Conservation (phyloP, 768 basidiomycete genomes). For the Strobilomyces confusus region DNA sequence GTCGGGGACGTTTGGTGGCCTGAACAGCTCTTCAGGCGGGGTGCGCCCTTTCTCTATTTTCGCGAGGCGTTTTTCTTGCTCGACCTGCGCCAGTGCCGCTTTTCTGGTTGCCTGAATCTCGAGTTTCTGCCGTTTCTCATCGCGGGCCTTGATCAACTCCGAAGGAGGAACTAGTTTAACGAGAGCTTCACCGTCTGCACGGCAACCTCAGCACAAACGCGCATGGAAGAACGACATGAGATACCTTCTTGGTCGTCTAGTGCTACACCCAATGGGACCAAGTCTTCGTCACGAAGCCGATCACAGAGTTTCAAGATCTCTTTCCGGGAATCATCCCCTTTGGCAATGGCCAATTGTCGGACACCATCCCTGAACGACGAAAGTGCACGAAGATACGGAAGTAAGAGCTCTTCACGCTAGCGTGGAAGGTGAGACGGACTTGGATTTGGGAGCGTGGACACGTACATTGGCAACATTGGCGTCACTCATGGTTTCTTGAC, state of each 20-base stretch:
- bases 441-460: constrained; percentile 15
- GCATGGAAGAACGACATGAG: constrained; percentile 11
- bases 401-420: constrained; percentile 79
- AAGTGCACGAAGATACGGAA: constrained; percentile 83
- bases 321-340: constrained; percentile 58
- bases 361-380: constrained; percentile 92
- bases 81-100: constrained; percentile 61
- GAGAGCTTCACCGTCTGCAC: constrained; percentile 85
- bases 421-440: constrained; percentile 1
- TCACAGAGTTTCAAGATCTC: constrained; percentile 88
- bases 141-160: constrained; percentile 76
- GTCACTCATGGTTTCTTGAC: constrained; percentile 49
- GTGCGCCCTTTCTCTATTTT: constrained; percentile 84
- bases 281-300: constrained; percentile 81
- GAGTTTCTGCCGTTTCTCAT: constrained; percentile 76
- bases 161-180: constrained; percentile 87
- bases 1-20: constrained; percentile 69
- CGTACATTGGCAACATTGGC: constrained; percentile 41
- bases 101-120: constrained; percentile 81
- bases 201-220: not conserved
- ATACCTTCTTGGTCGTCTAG: constrained; percentile 94
- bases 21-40: constrained; percentile 76
- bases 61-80: constrained; percentile 62
- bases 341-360: constrained; percentile 73
- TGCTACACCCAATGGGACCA: constrained; percentile 92